Conservation (phyloP, 768 basidiomycete species). For the Kwoniella botswanensis region DNA sequence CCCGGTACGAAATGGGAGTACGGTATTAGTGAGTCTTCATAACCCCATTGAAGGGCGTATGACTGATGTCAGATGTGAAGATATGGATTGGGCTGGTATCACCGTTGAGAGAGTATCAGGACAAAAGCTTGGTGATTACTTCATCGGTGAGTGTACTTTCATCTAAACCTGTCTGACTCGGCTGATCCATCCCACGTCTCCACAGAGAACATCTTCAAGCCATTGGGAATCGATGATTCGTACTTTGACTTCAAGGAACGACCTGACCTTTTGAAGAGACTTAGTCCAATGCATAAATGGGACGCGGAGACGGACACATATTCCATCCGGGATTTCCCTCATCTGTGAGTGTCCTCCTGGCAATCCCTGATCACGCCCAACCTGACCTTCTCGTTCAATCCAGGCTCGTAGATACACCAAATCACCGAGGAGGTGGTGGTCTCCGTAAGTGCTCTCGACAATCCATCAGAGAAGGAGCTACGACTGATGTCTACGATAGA, state of each 20-base stretch:
- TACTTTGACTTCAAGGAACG: constrained; percentile 20
- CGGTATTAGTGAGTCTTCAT: constrained; percentile 16
- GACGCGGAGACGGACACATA: constrained; percentile 11
- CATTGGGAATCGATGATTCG: constrained; percentile 21
- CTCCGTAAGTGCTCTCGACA: constrained; percentile 3
- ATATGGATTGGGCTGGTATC: constrained; percentile 31
- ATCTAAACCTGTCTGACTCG: background rate
- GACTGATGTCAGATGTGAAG: background rate
- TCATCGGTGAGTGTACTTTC: constrained; percentile 15
- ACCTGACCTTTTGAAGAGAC: constrained; percentile 19
- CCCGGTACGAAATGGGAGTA: constrained; percentile 29
- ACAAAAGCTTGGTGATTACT: constrained; percentile 18
- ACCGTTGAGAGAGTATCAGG: constrained; percentile 21
- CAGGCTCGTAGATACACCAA: constrained; percentile 6
- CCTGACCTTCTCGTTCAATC: too few species aligned
- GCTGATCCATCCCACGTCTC: background rate
- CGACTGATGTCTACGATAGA: background rate
- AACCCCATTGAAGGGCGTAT: background rate
- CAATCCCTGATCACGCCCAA: background rate
- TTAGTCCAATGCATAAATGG: constrained; percentile 23
- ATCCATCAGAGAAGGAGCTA: background rate
- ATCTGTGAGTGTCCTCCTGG: background rate
- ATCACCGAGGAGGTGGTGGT: constrained; percentile 26
- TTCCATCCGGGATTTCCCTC: constrained; percentile 11
- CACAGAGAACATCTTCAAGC: constrained; percentile 27